Conservation (phyloP, 441 rosid genomes). For the Corymbia calophylla region DNA sequence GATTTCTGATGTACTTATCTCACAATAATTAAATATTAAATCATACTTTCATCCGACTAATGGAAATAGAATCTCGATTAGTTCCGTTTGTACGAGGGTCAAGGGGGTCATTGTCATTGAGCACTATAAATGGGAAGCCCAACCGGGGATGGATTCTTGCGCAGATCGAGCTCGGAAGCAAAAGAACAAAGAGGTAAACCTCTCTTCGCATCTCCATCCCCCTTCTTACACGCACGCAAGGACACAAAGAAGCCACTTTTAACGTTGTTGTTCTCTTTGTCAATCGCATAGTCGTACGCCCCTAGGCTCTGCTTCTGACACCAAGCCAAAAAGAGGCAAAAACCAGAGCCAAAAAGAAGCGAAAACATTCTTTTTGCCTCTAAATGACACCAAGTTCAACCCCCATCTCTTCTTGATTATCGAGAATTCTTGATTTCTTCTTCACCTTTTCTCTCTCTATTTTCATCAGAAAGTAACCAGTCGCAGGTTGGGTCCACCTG, state of each 20-base stretch:
- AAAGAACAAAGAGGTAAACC: background rate
- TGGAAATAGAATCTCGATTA: background rate
- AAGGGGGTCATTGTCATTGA: background rate
- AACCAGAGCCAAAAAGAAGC: background rate
- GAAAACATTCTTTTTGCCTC: background rate
- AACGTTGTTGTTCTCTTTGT: background rate
- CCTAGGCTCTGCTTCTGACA: background rate
- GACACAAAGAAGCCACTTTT: background rate
- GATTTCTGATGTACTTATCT: fast-evolving
- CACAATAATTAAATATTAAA: background rate
- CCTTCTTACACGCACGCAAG: background rate
- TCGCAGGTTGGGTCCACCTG: background rate
- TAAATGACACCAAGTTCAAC: background rate
- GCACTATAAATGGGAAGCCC: background rate
- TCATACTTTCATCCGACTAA: background rate
- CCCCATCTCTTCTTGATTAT: background rate
- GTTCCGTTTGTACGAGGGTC: background rate
- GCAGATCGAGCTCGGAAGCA: background rate
- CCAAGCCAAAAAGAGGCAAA: background rate
- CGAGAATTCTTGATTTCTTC: background rate
- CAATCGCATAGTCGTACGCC: background rate
- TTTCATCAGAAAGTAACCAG: background rate
- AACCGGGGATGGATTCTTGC: background rate
- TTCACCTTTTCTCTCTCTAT: background rate
- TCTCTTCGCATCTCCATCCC: background rate